Evolutionary conservation across 2,329 filamentous ascomycete species (phyloP).

Genomic region (Emydomyces testavorans): DNA sequence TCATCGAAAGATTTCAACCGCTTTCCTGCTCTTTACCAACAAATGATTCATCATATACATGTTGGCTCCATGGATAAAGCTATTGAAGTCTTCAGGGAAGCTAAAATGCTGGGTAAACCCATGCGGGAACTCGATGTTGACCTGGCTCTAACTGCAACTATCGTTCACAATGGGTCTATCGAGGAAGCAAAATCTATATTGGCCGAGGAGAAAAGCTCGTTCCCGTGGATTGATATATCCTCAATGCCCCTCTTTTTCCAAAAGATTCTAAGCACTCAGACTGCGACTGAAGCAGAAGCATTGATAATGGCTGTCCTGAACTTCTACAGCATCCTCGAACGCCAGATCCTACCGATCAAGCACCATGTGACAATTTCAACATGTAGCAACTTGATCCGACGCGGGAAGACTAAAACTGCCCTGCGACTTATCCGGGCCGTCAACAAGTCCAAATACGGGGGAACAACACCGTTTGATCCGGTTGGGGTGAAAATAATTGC

Average conservation of each 20-base stretch:
- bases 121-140: constrained; percentile 29
- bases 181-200: constrained; percentile 27
- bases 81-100: constrained; percentile 24
- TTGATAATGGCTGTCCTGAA: constrained; percentile 30
- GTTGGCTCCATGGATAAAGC: constrained; percentile 26
- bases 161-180: constrained; percentile 24
- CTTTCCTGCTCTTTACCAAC: constrained; percentile 27
- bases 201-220: constrained; percentile 23
- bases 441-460: constrained; percentile 30
- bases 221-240: constrained; percentile 18
- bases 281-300: constrained; percentile 19
- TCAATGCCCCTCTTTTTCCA: constrained; percentile 30
- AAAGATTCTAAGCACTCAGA: constrained; percentile 22
- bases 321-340: constrained; percentile 30
- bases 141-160: constrained; percentile 28
- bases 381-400: constrained; percentile 23
- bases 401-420: constrained; percentile 21
- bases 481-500: constrained; percentile 31
- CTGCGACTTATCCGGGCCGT: constrained; percentile 27
- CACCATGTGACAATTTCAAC: constrained; percentile 27
- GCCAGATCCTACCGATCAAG: constrained; percentile 26
- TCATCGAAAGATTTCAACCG: constrained; percentile 23
- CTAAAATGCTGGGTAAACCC: constrained; percentile 22
- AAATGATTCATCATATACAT: constrained; percentile 31
- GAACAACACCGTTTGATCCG: constrained; percentile 26